These are phyloP conservation scores for Skeletonema marinoi DNA, from an alignment of 108 stramenopile species.

Conservation along the genomic window DNA sequence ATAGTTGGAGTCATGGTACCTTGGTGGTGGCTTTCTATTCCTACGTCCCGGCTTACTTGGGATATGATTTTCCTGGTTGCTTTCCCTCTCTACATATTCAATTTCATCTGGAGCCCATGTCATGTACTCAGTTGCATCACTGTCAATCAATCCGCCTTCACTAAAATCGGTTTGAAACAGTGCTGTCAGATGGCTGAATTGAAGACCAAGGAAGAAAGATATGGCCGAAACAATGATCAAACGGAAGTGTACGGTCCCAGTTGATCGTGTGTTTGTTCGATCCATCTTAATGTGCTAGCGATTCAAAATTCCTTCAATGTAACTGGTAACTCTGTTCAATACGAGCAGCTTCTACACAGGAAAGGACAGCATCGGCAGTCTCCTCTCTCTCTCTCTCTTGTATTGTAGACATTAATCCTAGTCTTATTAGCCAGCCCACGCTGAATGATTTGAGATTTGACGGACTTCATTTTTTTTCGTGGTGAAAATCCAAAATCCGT, in stretches of 20 bases:
- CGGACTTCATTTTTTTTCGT: no score
- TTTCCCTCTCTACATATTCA: conserved; percentile 3
- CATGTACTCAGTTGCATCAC: neutral
- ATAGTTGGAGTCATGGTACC: neutral
- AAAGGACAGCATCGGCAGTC: no score
- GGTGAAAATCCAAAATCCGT: no score
- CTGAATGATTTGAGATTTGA: no score
- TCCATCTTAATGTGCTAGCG: neutral
- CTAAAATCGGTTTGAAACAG: conserved; percentile 6
- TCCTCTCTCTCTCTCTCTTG: no score
- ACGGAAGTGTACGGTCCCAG: neutral
- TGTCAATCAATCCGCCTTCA: neutral
- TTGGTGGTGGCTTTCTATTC: neutral
- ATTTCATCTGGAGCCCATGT: conserved; percentile 22
- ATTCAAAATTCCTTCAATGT: no score
- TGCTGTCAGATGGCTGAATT: conserved; percentile 1
- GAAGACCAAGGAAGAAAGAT: conserved; percentile 30
- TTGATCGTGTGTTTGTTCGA: neutral
- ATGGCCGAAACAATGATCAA: neutral
- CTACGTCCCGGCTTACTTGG: neutral
- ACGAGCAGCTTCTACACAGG: no score
- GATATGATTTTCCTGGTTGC: neutral
- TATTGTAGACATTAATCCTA: no score
- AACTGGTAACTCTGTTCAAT: no score
- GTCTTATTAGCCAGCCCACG: no score